phyloP scores from a whole-genome alignment of 768 basidiomycete genomes.

The Mycena albidolilacea region DNA sequence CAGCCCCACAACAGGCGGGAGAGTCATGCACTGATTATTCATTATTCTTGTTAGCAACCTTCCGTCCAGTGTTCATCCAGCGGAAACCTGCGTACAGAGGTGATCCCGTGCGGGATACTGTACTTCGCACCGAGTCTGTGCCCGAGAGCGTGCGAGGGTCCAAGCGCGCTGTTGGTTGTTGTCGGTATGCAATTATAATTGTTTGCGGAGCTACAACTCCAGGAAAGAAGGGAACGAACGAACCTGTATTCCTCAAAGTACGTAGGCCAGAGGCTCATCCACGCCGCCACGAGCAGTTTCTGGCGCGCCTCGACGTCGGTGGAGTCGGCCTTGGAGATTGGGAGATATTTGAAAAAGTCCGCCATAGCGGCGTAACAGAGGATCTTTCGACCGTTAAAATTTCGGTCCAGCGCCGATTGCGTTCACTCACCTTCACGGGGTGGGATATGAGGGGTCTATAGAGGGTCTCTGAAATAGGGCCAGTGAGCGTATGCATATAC shows the following conservation, averaged over 20 bases:
- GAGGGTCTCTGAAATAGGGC: constrained; percentile 65
- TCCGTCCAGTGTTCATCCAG: background rate
- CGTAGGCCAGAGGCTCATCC: constrained; percentile 86
- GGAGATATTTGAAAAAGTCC: constrained; percentile 83
- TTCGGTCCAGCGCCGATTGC: constrained; percentile 54
- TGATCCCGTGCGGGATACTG: constrained; percentile 85
- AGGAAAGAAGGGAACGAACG: too few species aligned
- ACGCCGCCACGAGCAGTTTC: constrained; percentile 79
- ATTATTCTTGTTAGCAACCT: background rate
- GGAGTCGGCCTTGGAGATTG: constrained; percentile 73
- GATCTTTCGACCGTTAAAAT: constrained; percentile 66
- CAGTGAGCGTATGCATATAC: background rate
- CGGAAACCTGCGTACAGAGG: constrained; percentile 68
- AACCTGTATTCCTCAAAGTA: constrained; percentile 69
- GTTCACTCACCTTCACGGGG: background rate
- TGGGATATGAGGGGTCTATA: background rate
- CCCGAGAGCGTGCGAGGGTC: constrained; percentile 82
- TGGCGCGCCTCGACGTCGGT: constrained; percentile 70
- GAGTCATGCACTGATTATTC: constrained; percentile 74
- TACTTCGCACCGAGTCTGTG: constrained; percentile 83
- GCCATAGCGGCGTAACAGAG: constrained; percentile 77
- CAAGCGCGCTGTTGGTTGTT: constrained; percentile 64
- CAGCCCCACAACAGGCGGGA: constrained; percentile 73
- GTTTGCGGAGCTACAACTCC: background rate
- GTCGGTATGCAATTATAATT: background rate